phyloP scores from a whole-genome alignment of 2,329 filamentous ascomycete species.

The Pseudogymnoascus sp. region DNA sequence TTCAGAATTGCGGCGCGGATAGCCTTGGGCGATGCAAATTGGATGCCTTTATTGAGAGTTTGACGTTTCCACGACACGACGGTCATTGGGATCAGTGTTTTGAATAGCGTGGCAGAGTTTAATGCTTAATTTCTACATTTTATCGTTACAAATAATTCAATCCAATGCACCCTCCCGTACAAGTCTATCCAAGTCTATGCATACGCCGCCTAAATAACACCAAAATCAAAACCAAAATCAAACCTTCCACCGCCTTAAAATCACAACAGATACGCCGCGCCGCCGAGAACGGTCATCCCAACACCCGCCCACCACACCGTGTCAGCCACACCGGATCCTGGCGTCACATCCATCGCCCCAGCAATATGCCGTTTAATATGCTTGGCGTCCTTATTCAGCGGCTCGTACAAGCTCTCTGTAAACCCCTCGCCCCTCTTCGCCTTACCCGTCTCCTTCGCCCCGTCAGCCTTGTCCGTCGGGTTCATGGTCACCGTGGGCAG shows the following conservation, averaged over 20 bases:
- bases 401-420: slow-evolving; percentile 32
- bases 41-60: slow-evolving; percentile 62
- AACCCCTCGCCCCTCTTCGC: slow-evolving; percentile 30
- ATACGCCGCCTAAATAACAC: background rate
- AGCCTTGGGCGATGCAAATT: slow-evolving; percentile 62
- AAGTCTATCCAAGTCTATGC: background rate
- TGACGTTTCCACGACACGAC: slow-evolving; percentile 64
- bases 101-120: slow-evolving; percentile 14
- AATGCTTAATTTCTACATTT: slow-evolving; percentile 7
- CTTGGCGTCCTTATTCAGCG: slow-evolving; percentile 27
- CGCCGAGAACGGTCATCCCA: slow-evolving; percentile 29
- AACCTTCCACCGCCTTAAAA: background rate
- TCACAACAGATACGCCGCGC: slow-evolving; percentile 29
- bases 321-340: slow-evolving; percentile 19
- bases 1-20: slow-evolving; percentile 66
- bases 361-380: slow-evolving; percentile 23
- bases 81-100: slow-evolving; percentile 69
- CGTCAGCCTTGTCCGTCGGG: slow-evolving; percentile 36
- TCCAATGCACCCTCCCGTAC: background rate
- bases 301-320: slow-evolving; percentile 29
- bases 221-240: background rate
- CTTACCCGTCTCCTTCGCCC: slow-evolving; percentile 31
- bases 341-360: slow-evolving; percentile 10
- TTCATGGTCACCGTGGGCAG: slow-evolving; percentile 62
- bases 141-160: background rate